Conservation (phyloP, 345 rosid species). For the Ceriops decandra region DNA sequence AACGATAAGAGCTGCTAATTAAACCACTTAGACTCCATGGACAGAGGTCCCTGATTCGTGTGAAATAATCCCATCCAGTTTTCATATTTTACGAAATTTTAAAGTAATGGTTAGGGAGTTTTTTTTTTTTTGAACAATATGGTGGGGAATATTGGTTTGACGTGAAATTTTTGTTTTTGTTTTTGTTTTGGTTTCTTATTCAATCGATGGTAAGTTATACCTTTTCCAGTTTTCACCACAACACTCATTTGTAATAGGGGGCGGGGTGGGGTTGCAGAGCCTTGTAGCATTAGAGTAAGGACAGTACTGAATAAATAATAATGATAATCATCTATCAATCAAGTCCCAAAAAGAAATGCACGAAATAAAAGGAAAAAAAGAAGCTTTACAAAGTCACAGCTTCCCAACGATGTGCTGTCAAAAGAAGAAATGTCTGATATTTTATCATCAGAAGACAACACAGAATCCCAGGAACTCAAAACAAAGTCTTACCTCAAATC, state of each 20-base stretch:
- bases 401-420: slow-evolving; percentile 34
- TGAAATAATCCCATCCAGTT: too few relatives aligned
- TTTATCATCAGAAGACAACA: slow-evolving; percentile 26
- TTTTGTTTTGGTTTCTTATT: not conserved
- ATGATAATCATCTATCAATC: slow-evolving; percentile 17
- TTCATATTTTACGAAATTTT: too few relatives aligned
- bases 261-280: slow-evolving; percentile 1
- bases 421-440: slow-evolving; percentile 34
- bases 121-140: too few relatives aligned
- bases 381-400: slow-evolving; percentile 15
- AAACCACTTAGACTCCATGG: too few relatives aligned
- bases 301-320: slow-evolving; percentile 15
- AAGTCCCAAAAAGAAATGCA: slow-evolving; percentile 23
- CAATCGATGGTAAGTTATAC: not conserved
- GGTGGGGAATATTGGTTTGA: not conserved
- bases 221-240: not conserved
- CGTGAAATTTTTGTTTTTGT: not conserved
- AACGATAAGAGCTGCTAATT: too few relatives aligned
- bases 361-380: slow-evolving; percentile 11
- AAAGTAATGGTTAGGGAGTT: too few relatives aligned
- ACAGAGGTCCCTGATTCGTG: too few relatives aligned
- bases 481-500: slow-evolving; percentile 21
- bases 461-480: slow-evolving; percentile 31
- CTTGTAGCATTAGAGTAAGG: not conserved
- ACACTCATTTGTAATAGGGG: slow-evolving; percentile 11